phyloP scores from a whole-genome alignment of 2,329 filamentous ascomycete species.

The Neofusicoccum parvum region DNA sequence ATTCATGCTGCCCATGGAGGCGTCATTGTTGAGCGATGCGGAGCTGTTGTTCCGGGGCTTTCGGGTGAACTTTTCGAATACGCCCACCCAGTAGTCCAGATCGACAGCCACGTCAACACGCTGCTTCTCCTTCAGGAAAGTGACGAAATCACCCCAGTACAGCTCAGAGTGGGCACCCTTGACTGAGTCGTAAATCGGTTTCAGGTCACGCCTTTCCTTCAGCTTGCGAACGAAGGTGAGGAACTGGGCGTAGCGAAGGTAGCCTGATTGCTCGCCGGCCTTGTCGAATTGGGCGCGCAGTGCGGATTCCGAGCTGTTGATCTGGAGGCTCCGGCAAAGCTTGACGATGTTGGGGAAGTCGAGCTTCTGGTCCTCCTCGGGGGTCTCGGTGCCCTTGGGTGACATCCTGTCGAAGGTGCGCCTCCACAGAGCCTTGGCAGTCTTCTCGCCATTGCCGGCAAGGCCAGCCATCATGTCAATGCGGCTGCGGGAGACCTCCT shows the following conservation, averaged over 20 bases:
- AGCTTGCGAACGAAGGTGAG: slow-evolving; percentile 79
- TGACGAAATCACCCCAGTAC: slow-evolving; percentile 71
- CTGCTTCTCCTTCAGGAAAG: slow-evolving; percentile 74
- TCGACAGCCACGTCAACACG: slow-evolving; percentile 73
- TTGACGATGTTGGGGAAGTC: slow-evolving; percentile 78
- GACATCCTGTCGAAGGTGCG: slow-evolving; percentile 73
- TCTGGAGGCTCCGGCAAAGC: slow-evolving; percentile 86
- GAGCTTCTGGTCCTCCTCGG: slow-evolving; percentile 67
- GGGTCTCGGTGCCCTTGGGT: slow-evolving; percentile 55
- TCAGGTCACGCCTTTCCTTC: slow-evolving; percentile 82
- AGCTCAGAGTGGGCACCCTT: slow-evolving; percentile 63
- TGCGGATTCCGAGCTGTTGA: slow-evolving; percentile 79
- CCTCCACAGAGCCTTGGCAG: slow-evolving; percentile 82
- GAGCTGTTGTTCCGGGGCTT: slow-evolving; percentile 15
- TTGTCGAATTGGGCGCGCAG: slow-evolving; percentile 73
- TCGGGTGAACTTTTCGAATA: slow-evolving; percentile 69
- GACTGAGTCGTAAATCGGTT: slow-evolving; percentile 68
- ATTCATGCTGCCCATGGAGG: slow-evolving; percentile 64
- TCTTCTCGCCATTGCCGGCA: slow-evolving; percentile 73
- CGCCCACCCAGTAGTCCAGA: slow-evolving; percentile 65
- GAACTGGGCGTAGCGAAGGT: slow-evolving; percentile 79
- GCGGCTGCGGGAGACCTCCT: slow-evolving; percentile 80
- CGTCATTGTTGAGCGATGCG: slow-evolving; percentile 23
- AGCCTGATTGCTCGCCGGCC: slow-evolving; percentile 67
- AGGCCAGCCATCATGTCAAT: slow-evolving; percentile 89